Base-by-base conservation (phyloP, 495 filamentous ascomycete genomes). In the Cenococcum geophilum region DNA sequence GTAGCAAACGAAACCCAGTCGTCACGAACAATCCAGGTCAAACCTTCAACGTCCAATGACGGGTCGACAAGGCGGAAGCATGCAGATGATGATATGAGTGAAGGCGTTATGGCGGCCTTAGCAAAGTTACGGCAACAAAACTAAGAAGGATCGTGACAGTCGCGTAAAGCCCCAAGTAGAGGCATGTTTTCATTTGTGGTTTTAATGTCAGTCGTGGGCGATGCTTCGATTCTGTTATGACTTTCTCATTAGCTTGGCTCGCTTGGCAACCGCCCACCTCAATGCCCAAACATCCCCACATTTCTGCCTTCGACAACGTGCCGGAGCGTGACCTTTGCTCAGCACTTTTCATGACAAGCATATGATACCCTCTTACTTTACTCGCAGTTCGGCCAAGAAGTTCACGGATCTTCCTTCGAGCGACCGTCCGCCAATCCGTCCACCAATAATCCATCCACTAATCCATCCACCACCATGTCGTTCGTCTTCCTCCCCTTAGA, bases 51-150 rank as follows among this genome's bases (percentile, higher is more conserved):
- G 18, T 34, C 10, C 42, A 65, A 40, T 45, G 60, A 71, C 40
- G 64, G 58, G 53, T 58, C 69, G 32, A 79, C 80, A 8, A 73
- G 70, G 55, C 58, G 61, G 22, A 67, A 67, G 52, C 43, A 51
- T 10, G 70, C 60, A 47, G 70, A 75, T 23, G 76, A 77, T 57
- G 69, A 70, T 14, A 69, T 81, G 64, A 77, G 73, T 60, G 78
- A 80, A 56, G 77, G 82, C 11, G 76, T 86, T 34, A 76, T 80
- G 76, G 79, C 80, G 40, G 83, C 84, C 4, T 68, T 86, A 52
- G 75, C 78, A 43, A 85, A 78, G 61, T 67, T 85, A 40, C 54
- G 66, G 45, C 52, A 67, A 51, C 66, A 45, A 48, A 36, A 40
- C 42, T 48, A 21, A 16, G 8, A n/a, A 21, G 21, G 21, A 4